Percentiles rank a stretch among this genome's conserved stretches.
Conservation (phyloP, 306 rosid genomes). For the Malus asiatica region DNA sequence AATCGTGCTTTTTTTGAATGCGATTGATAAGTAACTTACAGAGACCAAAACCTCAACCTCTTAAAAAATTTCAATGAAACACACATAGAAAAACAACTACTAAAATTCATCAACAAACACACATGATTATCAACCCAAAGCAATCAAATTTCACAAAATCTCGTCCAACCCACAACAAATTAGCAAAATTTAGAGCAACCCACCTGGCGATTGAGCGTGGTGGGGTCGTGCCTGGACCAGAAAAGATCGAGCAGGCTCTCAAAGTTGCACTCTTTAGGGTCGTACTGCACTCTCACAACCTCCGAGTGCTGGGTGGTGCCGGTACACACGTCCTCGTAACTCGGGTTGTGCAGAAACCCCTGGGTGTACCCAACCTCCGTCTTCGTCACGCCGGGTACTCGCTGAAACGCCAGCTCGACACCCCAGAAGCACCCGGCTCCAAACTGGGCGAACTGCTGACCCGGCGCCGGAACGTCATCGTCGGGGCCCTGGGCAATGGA, state of each 20-base stretch:
- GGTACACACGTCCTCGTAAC: slow-evolving; percentile 73
- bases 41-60: background rate
- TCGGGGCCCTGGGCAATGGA: slow-evolving; percentile 70
- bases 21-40: background rate
- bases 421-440: slow-evolving; percentile 99
- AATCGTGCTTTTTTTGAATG: background rate
- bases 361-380: slow-evolving; percentile 89
- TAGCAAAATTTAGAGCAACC: background rate
- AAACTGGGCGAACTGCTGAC: slow-evolving; percentile 77
- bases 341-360: slow-evolving; percentile 66
- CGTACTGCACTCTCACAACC: slow-evolving; percentile 81
- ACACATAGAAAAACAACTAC: background rate
- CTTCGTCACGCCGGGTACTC: slow-evolving; percentile 71
- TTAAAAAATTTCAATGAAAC: background rate
- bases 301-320: slow-evolving; percentile 67
- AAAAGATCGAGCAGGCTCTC: slow-evolving; percentile 67
- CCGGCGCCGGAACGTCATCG: slow-evolving; percentile 72
- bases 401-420: slow-evolving; percentile 81
- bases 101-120: background rate
- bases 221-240: slow-evolving; percentile 87
- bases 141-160: background rate
- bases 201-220: slow-evolving; percentile 90
- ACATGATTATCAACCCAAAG: background rate
- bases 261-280: slow-evolving; percentile 57
- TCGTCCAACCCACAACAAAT: background rate